Evolutionary conservation across 192 early-diverging fungal genomes (phyloP), one percentile per base, ranked within the genome.

Genomic region (Gonapodya sp.): DNA sequence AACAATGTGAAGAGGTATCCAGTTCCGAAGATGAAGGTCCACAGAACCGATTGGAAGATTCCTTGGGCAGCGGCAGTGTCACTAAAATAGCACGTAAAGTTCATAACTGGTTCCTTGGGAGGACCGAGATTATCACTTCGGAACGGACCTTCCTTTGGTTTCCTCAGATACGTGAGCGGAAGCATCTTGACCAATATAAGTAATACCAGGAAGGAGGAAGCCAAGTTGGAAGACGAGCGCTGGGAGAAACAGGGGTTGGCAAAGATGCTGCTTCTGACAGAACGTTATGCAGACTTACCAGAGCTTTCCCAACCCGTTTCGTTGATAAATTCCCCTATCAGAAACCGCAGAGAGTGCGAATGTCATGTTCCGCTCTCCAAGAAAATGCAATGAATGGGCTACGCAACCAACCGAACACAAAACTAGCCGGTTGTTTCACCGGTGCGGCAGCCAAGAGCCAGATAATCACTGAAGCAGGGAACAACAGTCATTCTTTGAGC

Each of bases 161-260:
- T 87, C 86, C 80, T 87, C 86, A 32, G 83, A 79, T 80, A 87
- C 82, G 85, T 87, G 86, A 1, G 86, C 86, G 14, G 85, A 85
- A 31, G 85, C 83, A 77, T 87, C 86, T 77, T 87, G 86, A 30
- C 86, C 86, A 31, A 85, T 79, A 35, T 84, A 36, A 33, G 85
- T 83, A 81, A 82, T 87, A 35, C 83, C 82, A 31, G 86, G 84
- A 35, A 84, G 82, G 14, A 87, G 79, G 75, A 87, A 79, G 75
- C 86, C 86, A 31, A 87, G 72, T 36, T 87, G 78, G 73, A 73
- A 83, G 36, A 87, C 86, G 78, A 85, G 73, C 73, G 35, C 80
- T 2, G 82, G 81, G n/a, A n/a, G n/a, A n/a, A n/a, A n/a, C n/a
- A n/a, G n/a, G n/a, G n/a, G n/a, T n/a, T n/a, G n/a, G n/a, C n/a